Conservation (phyloP, 1,284 basidiomycete genomes). For the Bondarzewia mesenterica region DNA sequence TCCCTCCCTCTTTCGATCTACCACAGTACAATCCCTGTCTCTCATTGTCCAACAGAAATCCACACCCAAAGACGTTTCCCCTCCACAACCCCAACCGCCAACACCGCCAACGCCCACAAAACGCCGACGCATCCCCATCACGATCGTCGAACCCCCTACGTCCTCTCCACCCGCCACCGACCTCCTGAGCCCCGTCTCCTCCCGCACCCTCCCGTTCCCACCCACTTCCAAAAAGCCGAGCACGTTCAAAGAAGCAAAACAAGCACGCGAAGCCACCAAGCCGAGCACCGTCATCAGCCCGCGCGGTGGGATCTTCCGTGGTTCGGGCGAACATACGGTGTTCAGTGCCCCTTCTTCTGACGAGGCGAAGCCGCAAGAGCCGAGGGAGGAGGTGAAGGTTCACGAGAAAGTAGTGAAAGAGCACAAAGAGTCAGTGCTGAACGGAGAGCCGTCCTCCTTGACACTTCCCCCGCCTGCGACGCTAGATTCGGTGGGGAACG, state of each 20-base stretch:
- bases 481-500: conserved; percentile 1
- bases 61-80: conserved; percentile 7
- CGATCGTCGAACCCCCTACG: conserved; percentile 42
- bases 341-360: conserved; percentile 22
- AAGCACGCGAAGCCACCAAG: conserved; percentile 37
- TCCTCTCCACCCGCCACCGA: conserved; percentile 16
- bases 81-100: conserved; percentile 10
- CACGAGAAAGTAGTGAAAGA: background rate
- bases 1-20: conserved; percentile 9
- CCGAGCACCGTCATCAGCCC: conserved; percentile 20
- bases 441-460: background rate
- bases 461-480: conserved; percentile 5
- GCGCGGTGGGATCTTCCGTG: conserved; percentile 54
- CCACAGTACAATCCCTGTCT: too few species aligned
- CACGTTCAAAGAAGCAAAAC: conserved; percentile 49
- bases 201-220: conserved; percentile 4
- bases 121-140: conserved; percentile 62
- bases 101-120: conserved; percentile 16
- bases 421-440: background rate
- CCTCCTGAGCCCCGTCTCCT: conserved; percentile 9
- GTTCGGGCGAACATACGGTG: conserved; percentile 41
- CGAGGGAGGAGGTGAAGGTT: background rate
- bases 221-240: conserved; percentile 14
- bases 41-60: conserved; percentile 12
- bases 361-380: background rate